Percentiles rank a stretch among this genome's conserved stretches.
These are phyloP conservation scores for Boletus sp. DNA, from an alignment of 1,284 basidiomycete genomes.

Conservation along the genomic window DNA sequence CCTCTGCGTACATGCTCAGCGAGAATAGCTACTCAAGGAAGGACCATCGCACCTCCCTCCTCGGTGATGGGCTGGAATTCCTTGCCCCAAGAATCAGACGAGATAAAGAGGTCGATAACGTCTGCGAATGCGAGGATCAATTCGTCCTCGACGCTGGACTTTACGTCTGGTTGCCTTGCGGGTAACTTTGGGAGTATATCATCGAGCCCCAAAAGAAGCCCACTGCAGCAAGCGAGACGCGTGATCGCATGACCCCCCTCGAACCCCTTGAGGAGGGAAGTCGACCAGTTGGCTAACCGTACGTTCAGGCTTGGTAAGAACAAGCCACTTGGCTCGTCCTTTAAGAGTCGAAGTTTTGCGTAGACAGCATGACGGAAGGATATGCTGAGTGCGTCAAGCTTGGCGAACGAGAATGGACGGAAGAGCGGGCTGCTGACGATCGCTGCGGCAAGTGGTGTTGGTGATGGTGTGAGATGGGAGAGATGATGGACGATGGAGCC, in stretches of 20 bases:
- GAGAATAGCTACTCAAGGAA: conserved; percentile 2
- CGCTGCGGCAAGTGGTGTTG: conserved; percentile 64
- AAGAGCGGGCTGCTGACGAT: conserved; percentile 60
- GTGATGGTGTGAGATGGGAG: conserved; percentile 46
- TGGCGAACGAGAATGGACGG: conserved; percentile 44
- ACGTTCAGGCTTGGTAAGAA: conserved; percentile 43
- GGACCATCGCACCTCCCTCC: conserved; percentile 31
- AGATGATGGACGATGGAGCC: conserved; percentile 63
- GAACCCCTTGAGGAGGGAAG: conserved; percentile 56
- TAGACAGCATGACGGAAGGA: conserved; percentile 64
- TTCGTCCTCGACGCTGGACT: conserved; percentile 55
- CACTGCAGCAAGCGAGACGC: conserved; percentile 55
- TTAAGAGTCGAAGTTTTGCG: conserved; percentile 43
- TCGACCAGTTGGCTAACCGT: conserved; percentile 49
- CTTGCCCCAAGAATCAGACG: conserved; percentile 53
- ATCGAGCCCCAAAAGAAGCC: conserved; percentile 59
- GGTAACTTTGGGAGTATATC: conserved; percentile 39
- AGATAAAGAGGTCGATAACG: conserved; percentile 56
- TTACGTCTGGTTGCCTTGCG: conserved; percentile 24
- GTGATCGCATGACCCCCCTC: conserved; percentile 59
- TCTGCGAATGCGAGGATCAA: conserved; percentile 66
- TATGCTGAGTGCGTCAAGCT: conserved; percentile 50
- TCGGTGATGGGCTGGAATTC: conserved; percentile 55
- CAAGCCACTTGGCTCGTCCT: conserved; percentile 36
- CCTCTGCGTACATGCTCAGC: conserved; percentile 22